Conservation (phyloP, 1,284 basidiomycete genomes). For the Stygiomarasmius scandens region DNA sequence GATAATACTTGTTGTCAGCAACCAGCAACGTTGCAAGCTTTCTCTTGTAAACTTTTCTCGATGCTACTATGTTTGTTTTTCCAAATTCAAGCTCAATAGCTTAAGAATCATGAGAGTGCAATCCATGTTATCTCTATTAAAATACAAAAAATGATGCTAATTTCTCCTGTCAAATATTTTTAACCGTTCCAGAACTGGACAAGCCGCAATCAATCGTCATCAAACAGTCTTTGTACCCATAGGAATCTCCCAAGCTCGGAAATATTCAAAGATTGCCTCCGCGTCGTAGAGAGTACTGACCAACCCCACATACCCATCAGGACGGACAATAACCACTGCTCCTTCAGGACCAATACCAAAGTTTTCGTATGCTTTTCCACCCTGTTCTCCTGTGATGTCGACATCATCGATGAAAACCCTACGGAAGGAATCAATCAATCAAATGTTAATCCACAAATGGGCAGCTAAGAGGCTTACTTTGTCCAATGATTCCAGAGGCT, state of each 20-base stretch:
- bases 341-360: neutral
- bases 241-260: neutral
- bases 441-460: neutral
- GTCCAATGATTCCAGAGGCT: conserved; percentile 2
- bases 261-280: neutral
- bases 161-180: too few relatives aligned
- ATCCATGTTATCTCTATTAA: too few relatives aligned
- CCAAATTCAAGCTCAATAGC: too few relatives aligned
- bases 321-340: neutral
- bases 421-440: neutral
- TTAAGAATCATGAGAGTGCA: too few relatives aligned
- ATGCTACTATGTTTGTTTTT: too few relatives aligned
- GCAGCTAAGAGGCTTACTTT: neutral
- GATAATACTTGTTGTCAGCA: too few relatives aligned
- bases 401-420: conserved; percentile 2
- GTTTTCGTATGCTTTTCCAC: neutral
- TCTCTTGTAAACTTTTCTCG: too few relatives aligned
- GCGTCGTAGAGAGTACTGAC: neutral
- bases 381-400: neutral
- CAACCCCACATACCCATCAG: conserved; percentile 3
- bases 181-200: too few relatives aligned
- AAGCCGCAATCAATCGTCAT: too few relatives aligned
- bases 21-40: too few relatives aligned
- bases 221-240: neutral
- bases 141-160: too few relatives aligned